Percentiles rank a stretch among this genome's conserved stretches.
These are phyloP conservation scores for Globisporangium paroecandrum DNA, from an alignment of 352 stramenopile species.

Conservation along the genomic window DNA sequence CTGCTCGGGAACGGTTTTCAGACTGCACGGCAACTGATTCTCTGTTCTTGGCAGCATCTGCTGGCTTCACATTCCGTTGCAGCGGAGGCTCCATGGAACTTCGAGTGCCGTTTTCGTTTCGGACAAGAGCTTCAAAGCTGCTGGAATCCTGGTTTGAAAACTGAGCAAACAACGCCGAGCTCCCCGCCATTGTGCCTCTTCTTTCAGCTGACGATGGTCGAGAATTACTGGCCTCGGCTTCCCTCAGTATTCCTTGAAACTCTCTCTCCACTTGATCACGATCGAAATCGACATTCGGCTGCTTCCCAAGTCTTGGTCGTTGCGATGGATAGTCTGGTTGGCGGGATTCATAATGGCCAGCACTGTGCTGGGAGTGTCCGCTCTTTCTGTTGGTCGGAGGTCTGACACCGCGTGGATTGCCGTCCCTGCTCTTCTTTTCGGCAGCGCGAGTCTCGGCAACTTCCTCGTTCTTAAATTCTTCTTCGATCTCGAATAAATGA, in stretches of 20 bases:
- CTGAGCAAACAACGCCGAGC: not conserved
- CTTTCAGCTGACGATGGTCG: slow-evolving; percentile 1
- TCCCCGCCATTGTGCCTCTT: not conserved
- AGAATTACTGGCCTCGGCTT: not conserved
- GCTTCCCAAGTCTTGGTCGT: not conserved
- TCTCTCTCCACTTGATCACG: slow-evolving; percentile 14
- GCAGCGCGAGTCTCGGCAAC: not conserved
- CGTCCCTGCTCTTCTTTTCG: not conserved
- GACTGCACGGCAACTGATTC: not conserved
- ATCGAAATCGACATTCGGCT: not conserved
- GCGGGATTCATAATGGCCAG: slow-evolving; percentile 3
- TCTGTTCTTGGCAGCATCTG: not conserved
- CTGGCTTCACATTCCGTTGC: not conserved
- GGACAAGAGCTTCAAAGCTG: not conserved
- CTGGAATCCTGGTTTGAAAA: not conserved
- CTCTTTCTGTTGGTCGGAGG: not conserved
- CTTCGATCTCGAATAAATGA: not conserved
- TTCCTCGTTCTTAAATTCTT: slow-evolving; percentile 3
- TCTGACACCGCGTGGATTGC: not conserved
- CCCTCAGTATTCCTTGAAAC: slow-evolving; percentile 14
- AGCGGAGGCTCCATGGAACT: slow-evolving; percentile 5
- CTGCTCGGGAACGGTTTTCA: not conserved
- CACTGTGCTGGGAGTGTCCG: not conserved
- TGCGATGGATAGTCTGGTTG: slow-evolving; percentile 3
- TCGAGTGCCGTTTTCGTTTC: not conserved